Percentiles rank a stretch among this genome's conserved stretches.
These are phyloP conservation scores for Brasenia schreberi DNA, from an alignment of 164 flowering plant genomes.

Conservation along the genomic window DNA sequence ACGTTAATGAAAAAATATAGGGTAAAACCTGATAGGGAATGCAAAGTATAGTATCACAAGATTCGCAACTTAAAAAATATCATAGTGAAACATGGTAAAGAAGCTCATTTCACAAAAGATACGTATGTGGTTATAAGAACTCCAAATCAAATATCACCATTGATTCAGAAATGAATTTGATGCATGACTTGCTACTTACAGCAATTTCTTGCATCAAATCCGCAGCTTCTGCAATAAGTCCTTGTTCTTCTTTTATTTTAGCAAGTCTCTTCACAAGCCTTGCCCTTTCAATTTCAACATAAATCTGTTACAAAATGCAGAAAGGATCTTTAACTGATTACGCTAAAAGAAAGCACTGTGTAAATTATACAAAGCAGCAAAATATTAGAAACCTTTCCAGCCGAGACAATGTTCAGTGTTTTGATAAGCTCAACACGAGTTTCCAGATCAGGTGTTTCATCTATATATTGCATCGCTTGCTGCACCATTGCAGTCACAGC, in stretches of 20 bases:
- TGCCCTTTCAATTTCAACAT: conserved; percentile 93
- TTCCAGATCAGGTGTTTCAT: conserved; percentile 84
- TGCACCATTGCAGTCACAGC: conserved; percentile 94
- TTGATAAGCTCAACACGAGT: conserved; percentile 80
- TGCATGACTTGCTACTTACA: conserved; percentile 26
- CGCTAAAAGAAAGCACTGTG: not conserved
- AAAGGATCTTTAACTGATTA: not conserved
- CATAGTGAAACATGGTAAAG: no score
- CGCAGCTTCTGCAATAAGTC: conserved; percentile 91
- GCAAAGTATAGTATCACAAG: no score
- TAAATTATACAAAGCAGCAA: not conserved
- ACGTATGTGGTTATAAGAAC: no score
- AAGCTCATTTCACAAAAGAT: no score
- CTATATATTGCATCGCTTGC: conserved; percentile 95
- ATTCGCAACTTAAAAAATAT: no score
- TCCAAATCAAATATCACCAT: no score
- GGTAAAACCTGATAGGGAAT: no score
- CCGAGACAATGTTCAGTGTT: conserved; percentile 81
- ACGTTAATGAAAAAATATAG: no score
- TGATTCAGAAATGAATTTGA: no score
- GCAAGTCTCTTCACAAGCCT: conserved; percentile 80
- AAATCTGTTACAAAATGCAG: conserved; percentile 38
- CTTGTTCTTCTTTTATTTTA: conserved; percentile 92
- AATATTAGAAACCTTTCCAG: conserved; percentile 64
- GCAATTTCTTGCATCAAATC: conserved; percentile 98